These are phyloP conservation scores for Aphanomyces stellatus DNA, from an alignment of 352 stramenopile species.

Conservation along the genomic window DNA sequence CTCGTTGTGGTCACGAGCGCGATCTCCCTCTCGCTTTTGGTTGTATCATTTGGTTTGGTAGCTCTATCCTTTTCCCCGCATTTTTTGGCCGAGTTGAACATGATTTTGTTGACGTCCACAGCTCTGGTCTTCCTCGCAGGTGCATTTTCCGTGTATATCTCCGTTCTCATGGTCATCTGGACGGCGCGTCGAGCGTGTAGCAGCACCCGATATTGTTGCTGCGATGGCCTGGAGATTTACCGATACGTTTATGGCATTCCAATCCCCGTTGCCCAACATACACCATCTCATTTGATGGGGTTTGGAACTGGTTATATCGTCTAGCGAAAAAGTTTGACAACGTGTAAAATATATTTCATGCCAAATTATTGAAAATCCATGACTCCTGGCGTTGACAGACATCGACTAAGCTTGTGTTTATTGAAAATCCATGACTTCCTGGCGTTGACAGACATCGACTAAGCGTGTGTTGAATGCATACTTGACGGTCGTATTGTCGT, in stretches of 20 bases:
- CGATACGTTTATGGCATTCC: constrained; percentile 1
- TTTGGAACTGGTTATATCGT: neutral
- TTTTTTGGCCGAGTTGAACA: neutral
- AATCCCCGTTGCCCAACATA: neutral
- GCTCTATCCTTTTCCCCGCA: neutral
- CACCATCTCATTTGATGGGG: neutral
- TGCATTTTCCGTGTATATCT: neutral
- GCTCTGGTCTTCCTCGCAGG: neutral
- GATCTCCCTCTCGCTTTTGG: neutral
- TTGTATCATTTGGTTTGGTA: neutral
- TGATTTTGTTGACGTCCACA: neutral
- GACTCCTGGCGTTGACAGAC: no score
- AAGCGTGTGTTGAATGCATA: no score
- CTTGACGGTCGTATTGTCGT: no score
- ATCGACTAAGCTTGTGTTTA: no score
- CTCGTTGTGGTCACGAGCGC: neutral
- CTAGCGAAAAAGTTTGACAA: no score
- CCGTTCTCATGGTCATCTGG: neutral
- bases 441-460: no score
- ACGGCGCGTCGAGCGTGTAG: neutral
- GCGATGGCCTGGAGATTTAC: neutral
- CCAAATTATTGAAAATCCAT: no score
- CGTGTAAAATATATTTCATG: no score
- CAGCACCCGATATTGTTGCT: neutral
- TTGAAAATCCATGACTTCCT: no score